Base-by-base conservation (phyloP, 176 grass and related monocot genomes). In the Triticum timopheevii region DNA sequence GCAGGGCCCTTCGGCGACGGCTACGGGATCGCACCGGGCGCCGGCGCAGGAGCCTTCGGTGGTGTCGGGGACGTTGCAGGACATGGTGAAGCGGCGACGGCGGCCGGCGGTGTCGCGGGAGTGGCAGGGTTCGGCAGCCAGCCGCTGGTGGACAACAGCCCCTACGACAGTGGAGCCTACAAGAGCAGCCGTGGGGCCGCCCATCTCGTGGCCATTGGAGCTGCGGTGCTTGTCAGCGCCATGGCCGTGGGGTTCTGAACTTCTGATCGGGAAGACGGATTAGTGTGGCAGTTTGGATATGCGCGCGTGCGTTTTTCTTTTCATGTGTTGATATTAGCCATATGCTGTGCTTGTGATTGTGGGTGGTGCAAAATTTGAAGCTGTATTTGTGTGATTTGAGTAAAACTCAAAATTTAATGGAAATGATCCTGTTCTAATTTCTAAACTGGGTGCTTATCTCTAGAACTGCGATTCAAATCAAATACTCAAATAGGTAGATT, bases 141-240 rank as follows among this genome's bases (percentile, higher is more conserved):
- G 69, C 90, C 93, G 8, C 83, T 98, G 73, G 91, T 93, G 86
- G 93, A 98, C 67, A 98, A 95, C 75, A 95, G 89, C 44, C 93
- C 91, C 12, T 95, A 92, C 54, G 95, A 98, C 61, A 95, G 95
- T 12, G 89, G 87, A 8, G 90, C 87, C 28, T 80, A 13, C 8
- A 87, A 78, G 28, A 44, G 19, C 6, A 65, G 73, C 19, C 69
- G 5, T 85, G 77, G 59, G 5, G 17, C 24, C 33, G 17, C 24
- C 33, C 65, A 17, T 6, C 33, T 86, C 39, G 54, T 17, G 9
- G 79, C 79, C 72, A 78, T 90, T 10, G 78, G 39, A 19, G 30
- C 56, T 13, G 72, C 72, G 13, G 27, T 90, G 6, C 56, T 58
- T 34, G 54, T 79, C 19, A 6, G 34, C 5, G 24, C 68, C 25